Evolutionary conservation across 768 basidiomycete genomes (phyloP), one percentile per base, ranked within the genome.

Genomic region (Leccinum disarticulatum): DNA sequence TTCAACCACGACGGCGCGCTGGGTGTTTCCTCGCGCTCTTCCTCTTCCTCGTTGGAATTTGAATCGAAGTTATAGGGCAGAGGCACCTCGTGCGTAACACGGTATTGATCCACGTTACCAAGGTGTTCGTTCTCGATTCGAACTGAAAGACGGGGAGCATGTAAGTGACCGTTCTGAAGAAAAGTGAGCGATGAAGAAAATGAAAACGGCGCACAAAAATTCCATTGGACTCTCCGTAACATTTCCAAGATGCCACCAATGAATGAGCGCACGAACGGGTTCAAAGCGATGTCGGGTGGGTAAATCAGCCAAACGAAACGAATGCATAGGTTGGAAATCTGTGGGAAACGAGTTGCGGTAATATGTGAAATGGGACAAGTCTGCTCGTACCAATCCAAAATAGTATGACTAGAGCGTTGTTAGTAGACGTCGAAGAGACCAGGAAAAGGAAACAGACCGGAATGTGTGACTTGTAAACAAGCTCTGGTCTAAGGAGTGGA

Each of bases 31-130:
- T 77, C 75, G 0, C 75, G 77, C 15, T 82, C 81, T 11, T 79
- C 77, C 2, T 78, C 81, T 7, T 82, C 80, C 19, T 80, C 79
- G 28, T 76, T 72, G 50, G 84, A 80, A 49, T 77, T 71, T 30
- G 64, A 61, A 54, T 87, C 83, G 54, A 86, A 77, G 3, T 76
- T 75, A 72, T 52, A 95, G 2, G 93, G 93, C 35, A 96, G 73
- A 0, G 91, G 91, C 8, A 95, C 87, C 68, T 97, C 93, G 35
- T 87, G 80, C 1, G 91, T 94, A 33, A 91, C 87, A 22, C 93
- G 90, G 70, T 95, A 98, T 66, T 95, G 93, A 82, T 96, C 94
- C 73, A 93, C 85, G 72, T 96, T 96, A 79, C 94, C 93, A 17
- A 95, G 77, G 61, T 96, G 94, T 76, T 96, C 94, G 74, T 91